Conservation (phyloP, 1,284 basidiomycete genomes). For the Cronartium quercuum region DNA sequence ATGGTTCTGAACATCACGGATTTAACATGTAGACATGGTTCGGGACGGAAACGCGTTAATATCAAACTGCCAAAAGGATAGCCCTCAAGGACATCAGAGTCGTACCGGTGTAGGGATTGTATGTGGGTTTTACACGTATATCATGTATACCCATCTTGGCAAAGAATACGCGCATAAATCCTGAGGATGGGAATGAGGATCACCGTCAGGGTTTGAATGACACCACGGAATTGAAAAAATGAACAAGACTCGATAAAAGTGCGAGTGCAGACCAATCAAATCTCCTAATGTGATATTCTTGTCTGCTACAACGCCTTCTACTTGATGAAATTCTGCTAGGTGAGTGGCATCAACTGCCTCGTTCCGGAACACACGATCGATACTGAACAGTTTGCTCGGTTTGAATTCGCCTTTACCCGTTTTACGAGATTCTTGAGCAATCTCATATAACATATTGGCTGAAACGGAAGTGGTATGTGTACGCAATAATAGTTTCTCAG, state of each 20-base stretch:
- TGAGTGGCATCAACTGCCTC: slow-evolving; percentile 99
- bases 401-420: slow-evolving; percentile 58
- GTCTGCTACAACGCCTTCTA: slow-evolving; percentile 98
- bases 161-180: slow-evolving; percentile 98
- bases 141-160: slow-evolving; percentile 76
- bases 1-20: slow-evolving; percentile 68
- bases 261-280: slow-evolving; percentile 66
- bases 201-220: too few relatives aligned
- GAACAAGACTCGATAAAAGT: not conserved
- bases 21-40: not conserved
- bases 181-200: slow-evolving; percentile 51
- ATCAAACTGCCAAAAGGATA: slow-evolving; percentile 48
- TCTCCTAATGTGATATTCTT: slow-evolving; percentile 89
- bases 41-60: not conserved
- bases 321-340: slow-evolving; percentile 98
- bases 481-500: slow-evolving; percentile 81
- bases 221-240: not conserved
- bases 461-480: slow-evolving; percentile 98
- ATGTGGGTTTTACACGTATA: slow-evolving; percentile 50
- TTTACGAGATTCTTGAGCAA: slow-evolving; percentile 59
- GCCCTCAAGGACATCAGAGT: slow-evolving; percentile 45
- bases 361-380: slow-evolving; percentile 97
- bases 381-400: slow-evolving; percentile 94
- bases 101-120: slow-evolving; percentile 49
- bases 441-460: slow-evolving; percentile 85